phyloP scores from a whole-genome alignment of 768 basidiomycete genomes.

The Suillus subluteus region DNA sequence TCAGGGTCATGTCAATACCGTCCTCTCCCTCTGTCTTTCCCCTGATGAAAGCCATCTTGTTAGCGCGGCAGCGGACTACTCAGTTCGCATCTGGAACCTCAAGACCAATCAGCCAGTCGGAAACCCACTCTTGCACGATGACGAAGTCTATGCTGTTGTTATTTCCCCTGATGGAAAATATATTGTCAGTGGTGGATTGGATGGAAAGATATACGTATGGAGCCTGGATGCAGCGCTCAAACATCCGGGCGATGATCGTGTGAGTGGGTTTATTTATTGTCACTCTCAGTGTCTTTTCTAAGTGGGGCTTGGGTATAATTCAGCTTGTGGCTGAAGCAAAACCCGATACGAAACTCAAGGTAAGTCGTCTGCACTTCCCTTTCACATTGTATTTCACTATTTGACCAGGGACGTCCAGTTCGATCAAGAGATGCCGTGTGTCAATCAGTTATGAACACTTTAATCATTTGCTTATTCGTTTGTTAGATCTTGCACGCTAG shows the following conservation, averaged over 20 bases:
- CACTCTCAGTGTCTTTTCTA: not conserved
- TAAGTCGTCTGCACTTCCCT: too few species aligned
- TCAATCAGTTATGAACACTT: too few species aligned
- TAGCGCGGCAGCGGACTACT: not conserved
- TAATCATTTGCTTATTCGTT: not conserved
- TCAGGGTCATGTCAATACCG: not conserved
- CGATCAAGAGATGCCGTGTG: too few species aligned
- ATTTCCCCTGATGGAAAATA: slow-evolving; percentile 79
- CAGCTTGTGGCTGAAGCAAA: too few species aligned
- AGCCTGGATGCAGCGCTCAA: slow-evolving; percentile 48
- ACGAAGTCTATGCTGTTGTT: slow-evolving; percentile 77
- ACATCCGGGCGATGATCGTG: not conserved
- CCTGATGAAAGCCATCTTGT: not conserved
- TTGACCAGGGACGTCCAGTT: too few species aligned
- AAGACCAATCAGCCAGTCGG: not conserved
- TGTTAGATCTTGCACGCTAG: not conserved
- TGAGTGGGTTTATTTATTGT: not conserved
- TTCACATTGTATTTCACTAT: too few species aligned
- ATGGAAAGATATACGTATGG: slow-evolving; percentile 80
- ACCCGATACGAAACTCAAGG: not conserved
- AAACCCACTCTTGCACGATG: slow-evolving; percentile 69
- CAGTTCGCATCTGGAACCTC: slow-evolving; percentile 1
- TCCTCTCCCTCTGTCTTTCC: not conserved
- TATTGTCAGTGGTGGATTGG: slow-evolving; percentile 80
- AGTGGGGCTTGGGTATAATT: not conserved